These are phyloP conservation scores for Colletotrichum sp. DNA, from an alignment of 2,329 filamentous ascomycete genomes.

Conservation along the genomic window DNA sequence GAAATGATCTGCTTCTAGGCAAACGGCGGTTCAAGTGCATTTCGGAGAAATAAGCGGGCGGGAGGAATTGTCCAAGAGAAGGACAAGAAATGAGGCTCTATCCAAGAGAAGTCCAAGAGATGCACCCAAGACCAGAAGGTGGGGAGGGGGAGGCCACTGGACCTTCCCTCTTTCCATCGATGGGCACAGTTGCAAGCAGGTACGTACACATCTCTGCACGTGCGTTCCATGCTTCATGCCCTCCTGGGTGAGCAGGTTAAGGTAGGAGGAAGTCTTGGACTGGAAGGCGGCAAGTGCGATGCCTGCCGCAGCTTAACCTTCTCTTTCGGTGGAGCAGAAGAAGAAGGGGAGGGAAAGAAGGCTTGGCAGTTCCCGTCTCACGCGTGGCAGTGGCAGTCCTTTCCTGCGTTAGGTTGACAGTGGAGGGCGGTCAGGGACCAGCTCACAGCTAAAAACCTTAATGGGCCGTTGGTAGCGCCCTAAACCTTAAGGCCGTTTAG, in stretches of 20 bases:
- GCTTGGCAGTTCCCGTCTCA: not conserved
- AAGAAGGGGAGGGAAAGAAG: not conserved
- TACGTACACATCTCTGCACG: not conserved
- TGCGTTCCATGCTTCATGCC: not conserved
- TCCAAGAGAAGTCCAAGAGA: constrained; percentile 3
- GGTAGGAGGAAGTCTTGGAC: not conserved
- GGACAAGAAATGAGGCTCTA: constrained; percentile 16
- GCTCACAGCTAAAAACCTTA: constrained; percentile 2
- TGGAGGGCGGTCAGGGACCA: not conserved
- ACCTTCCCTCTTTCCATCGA: not conserved
- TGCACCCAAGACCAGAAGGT: constrained; percentile 12
- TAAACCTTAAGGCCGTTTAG: constrained; percentile 13
- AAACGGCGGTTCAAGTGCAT: not conserved
- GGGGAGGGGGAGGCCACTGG: not conserved
- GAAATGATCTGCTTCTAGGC: constrained; percentile 1
- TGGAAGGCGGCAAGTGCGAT: constrained; percentile 1
- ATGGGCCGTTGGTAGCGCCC: not conserved
- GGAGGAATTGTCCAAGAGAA: not conserved
- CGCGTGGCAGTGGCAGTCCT: not conserved
- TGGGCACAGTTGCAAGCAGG: not conserved
- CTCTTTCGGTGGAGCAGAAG: not conserved
- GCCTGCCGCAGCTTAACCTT: not conserved
- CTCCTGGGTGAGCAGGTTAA: not conserved
- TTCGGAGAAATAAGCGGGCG: not conserved
- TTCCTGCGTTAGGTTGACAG: not conserved